Base-by-base conservation (phyloP, 169 alveolate species). In the Cytauxzoon felis region DNA sequence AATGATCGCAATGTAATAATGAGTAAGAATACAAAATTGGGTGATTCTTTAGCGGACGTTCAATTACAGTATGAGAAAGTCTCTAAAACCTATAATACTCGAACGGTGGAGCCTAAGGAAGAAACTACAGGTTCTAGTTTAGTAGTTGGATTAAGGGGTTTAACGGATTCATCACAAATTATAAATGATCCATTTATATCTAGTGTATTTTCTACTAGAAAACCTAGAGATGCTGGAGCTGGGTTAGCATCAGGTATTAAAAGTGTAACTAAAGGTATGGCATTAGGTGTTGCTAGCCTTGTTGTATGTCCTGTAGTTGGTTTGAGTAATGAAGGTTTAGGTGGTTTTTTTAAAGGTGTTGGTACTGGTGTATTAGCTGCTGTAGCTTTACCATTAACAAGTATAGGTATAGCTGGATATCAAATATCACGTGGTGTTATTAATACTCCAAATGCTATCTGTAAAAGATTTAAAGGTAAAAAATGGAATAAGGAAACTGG, bases 301-400 rank as follows among this genome's bases (percentile, higher is more conserved):
- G 92, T 91, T 45, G 87, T 90, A 3, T 86, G 91, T 24, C 96
- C 96, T 11, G 92, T 89, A 2, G 92, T 90, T 5, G 94, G 96
- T 19, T 94, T 93, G 18, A 75, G 86, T n/a, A 82, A 88, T 23
- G 91, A 83, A 42, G 96, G 96, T 18, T 87, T 91, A 18, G 70
- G 86, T 38, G 96, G 96, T 5, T 91, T 91, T 59, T 85, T 91
- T 60, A 91, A 91, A 48, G 96, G 96, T 7, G 66, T 88, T 51
- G 94, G 92, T n/a, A 92, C 93, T 23, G 96, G 96, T 2, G 67
- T 91, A 23, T 72, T 88, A 38, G 91, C 92, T 7, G 96, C 96
- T 5, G 89, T 90, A 23, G 79, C 92, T 0, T 84, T 91, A 32
- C 96, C 96, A 16, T 82, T 88, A 21, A 81, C 93, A 0, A 92